A percentile compares a stretch with the other conserved stretches of the same genome.
phyloP scores from a whole-genome alignment of 2,329 filamentous ascomycete species.

The Aspergillus udagawae region DNA sequence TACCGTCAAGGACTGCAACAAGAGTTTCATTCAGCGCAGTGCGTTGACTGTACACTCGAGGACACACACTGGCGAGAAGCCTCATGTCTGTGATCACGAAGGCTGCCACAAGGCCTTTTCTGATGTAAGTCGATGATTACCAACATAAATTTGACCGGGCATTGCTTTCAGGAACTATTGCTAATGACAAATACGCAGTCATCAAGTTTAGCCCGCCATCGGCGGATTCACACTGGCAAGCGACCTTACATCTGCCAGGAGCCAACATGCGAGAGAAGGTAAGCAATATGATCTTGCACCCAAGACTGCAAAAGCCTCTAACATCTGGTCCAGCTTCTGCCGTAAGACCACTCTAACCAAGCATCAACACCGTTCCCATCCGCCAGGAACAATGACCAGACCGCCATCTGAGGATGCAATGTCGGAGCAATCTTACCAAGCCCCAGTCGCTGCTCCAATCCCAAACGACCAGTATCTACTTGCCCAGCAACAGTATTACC shows the following conservation, averaged over 20 bases:
- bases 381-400: constrained; percentile 29
- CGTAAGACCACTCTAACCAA: constrained; percentile 41
- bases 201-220: constrained; percentile 39
- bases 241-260: constrained; percentile 40
- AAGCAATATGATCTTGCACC: constrained; percentile 4
- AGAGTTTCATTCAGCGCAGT: constrained; percentile 47
- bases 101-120: constrained; percentile 43
- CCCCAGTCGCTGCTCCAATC: constrained; percentile 25
- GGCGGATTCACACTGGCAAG: constrained; percentile 39
- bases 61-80: constrained; percentile 44
- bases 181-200: constrained; percentile 23
- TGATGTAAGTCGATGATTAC: constrained; percentile 31
- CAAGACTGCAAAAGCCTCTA: background rate
- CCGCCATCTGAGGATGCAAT: constrained; percentile 34
- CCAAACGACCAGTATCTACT: constrained; percentile 34
- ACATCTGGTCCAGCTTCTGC: constrained; percentile 30
- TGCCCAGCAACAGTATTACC: constrained; percentile 34
- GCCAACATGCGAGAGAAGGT: constrained; percentile 38
- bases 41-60: constrained; percentile 45
- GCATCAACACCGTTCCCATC: constrained; percentile 39
- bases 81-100: constrained; percentile 40
- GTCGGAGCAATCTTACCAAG: constrained; percentile 35
- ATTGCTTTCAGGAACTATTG: background rate
- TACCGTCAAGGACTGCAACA: constrained; percentile 42
- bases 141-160: background rate